A percentile compares a stretch with the other conserved stretches of the same genome.
Evolutionary conservation across 2,329 filamentous ascomycete genomes (phyloP).

Genomic region (Pyrenochaeta sp.): DNA sequence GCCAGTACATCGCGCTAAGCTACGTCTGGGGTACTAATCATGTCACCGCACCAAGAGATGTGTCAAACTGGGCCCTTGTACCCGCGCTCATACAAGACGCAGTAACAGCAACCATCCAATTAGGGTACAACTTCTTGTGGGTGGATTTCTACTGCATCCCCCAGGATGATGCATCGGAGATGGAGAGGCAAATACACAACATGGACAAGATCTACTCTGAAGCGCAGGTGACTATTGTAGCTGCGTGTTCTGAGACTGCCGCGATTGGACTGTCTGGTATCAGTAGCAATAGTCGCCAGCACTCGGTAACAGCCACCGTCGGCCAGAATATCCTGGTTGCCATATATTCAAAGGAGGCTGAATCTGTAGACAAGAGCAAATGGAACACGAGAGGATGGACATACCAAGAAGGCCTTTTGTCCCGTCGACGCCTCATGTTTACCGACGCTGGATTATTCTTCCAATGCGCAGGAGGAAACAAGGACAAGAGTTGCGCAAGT

Average conservation of each 20-base stretch:
- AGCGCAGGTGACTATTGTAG: conserved; percentile 2
- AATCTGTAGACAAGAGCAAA: background rate
- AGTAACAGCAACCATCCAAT: background rate
- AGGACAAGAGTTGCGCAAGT: background rate
- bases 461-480: background rate
- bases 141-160: conserved; percentile 3
- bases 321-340: background rate
- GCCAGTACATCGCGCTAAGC: conserved; percentile 1
- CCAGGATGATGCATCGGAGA: background rate
- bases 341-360: background rate
- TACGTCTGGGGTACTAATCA: conserved; percentile 5
- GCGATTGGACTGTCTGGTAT: background rate
- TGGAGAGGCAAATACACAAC: background rate
- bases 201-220: conserved; percentile 5
- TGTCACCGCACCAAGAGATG: background rate
- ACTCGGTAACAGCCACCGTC: background rate
- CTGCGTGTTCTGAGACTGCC: background rate
- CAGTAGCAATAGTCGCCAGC: background rate
- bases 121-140: conserved; percentile 3
- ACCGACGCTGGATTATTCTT: background rate
- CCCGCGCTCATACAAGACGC: background rate
- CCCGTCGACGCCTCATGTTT: background rate
- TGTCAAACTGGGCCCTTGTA: background rate
- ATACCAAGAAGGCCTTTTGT: conserved; percentile 3
- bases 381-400: conserved; percentile 5